These are phyloP conservation scores for Leavenworthia alabamica DNA, from an alignment of 345 rosid genomes.

Conservation along the genomic window DNA sequence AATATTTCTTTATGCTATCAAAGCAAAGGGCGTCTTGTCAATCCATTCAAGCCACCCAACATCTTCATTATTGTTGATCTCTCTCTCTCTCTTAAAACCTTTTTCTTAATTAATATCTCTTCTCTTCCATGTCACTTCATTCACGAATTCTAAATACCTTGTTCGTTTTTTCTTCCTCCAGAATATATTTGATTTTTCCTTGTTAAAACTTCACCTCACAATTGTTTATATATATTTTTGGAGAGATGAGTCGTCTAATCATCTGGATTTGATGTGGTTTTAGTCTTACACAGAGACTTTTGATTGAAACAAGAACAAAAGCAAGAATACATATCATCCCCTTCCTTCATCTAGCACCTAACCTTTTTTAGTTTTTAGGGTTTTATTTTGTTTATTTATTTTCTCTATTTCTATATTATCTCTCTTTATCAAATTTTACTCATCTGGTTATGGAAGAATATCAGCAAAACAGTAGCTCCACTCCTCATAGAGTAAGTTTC, in stretches of 20 bases:
- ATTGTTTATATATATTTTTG: neutral
- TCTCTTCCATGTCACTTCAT: conserved; percentile 16
- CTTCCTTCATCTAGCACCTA: conserved; percentile 16
- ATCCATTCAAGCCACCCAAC: conserved; percentile 51
- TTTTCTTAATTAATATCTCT: conserved; percentile 6
- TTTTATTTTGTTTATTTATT: conserved; percentile 10
- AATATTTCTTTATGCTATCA: conserved; percentile 32
- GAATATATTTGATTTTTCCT: conserved; percentile 9
- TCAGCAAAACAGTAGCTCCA: conserved; percentile 52
- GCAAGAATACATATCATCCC: conserved; percentile 21
- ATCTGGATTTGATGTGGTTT: conserved; percentile 34
- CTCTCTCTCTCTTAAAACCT: conserved; percentile 1
- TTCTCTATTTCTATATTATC: conserved; percentile 14
- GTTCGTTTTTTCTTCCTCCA: conserved; percentile 21
- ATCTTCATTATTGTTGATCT: conserved; percentile 36
- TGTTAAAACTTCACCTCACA: conserved; percentile 57
- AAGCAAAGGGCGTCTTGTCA: conserved; percentile 58
- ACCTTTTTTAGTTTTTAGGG: conserved; percentile 20
- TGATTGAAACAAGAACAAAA: conserved; percentile 33
- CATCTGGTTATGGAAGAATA: conserved; percentile 66
- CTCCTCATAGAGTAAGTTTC: conserved; percentile 58
- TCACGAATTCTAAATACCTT: conserved; percentile 29
- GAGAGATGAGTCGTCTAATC: conserved; percentile 27
- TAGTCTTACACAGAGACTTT: conserved; percentile 35
- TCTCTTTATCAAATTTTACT: conserved; percentile 7